A percentile compares a stretch with the other conserved stretches of the same genome.
phyloP scores from a whole-genome alignment of 2,329 filamentous ascomycete genomes.

The Pseudopithomyces chartarum region DNA sequence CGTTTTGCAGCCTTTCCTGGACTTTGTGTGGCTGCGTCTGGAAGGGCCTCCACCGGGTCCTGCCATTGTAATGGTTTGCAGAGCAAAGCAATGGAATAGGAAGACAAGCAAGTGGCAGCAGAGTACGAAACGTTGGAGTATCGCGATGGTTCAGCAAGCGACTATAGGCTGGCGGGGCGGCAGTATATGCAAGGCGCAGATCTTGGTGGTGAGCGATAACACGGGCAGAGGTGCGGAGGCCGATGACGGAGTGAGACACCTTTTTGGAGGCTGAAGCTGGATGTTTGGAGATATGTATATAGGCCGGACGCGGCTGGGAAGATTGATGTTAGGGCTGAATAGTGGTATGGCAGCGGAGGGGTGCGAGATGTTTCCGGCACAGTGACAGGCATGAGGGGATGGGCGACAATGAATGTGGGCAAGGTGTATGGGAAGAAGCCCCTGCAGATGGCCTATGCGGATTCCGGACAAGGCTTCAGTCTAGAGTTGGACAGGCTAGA shows the following conservation, averaged over 20 bases:
- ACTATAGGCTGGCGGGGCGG: constrained; percentile 27
- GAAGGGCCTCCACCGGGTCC: constrained; percentile 94
- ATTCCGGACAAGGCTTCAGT: constrained; percentile 43
- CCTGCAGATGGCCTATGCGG: constrained; percentile 43
- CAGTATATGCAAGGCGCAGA: constrained; percentile 40
- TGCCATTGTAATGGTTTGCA: constrained; percentile 66
- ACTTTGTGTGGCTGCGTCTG: constrained; percentile 93
- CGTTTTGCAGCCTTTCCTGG: constrained; percentile 95
- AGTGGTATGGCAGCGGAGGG: constrained; percentile 33
- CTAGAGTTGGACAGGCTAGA: constrained; percentile 35
- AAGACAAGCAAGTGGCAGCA: constrained; percentile 9
- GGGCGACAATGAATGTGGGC: constrained; percentile 41
- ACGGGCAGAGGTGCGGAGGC: constrained; percentile 37
- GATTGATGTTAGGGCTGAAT: constrained; percentile 39
- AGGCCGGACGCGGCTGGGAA: constrained; percentile 33
- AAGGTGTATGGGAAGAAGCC: constrained; percentile 38
- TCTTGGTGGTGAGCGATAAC: constrained; percentile 36
- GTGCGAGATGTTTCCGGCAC: constrained; percentile 23
- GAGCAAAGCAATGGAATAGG: constrained; percentile 2
- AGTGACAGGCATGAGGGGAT: constrained; percentile 27
- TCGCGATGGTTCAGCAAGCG: constrained; percentile 12
- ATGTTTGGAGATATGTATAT: constrained; percentile 47
- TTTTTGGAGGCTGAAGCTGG: constrained; percentile 35
- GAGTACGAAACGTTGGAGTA: constrained; percentile 17
- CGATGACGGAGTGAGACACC: constrained; percentile 33